Evolutionary conservation across 2,329 filamentous ascomycete genomes (phyloP).

Genomic region (Tolypocladium sp.): DNA sequence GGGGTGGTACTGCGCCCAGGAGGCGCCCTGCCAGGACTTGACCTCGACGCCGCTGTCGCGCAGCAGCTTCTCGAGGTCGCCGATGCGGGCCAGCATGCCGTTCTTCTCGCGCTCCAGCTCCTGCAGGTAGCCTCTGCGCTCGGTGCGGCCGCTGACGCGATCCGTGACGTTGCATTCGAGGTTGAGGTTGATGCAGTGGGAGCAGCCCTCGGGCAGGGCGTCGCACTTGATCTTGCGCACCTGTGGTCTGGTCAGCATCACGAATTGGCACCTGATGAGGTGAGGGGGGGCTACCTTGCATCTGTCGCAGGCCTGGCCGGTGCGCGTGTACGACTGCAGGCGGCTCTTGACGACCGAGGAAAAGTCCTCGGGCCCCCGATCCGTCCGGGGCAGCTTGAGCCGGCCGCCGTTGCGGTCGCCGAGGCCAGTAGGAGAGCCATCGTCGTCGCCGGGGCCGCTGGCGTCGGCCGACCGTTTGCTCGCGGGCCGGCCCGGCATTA

Average conservation of each 20-base stretch:
- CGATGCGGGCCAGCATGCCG: constrained; percentile 57
- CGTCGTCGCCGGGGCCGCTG: constrained; percentile 21
- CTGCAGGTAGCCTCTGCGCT: constrained; percentile 69
- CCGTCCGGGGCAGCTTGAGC: constrained; percentile 39
- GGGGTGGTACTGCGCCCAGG: constrained; percentile 18
- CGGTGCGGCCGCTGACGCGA: constrained; percentile 73
- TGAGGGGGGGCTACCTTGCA: constrained; percentile 56
- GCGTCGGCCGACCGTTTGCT: constrained; percentile 29
- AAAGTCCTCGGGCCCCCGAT: constrained; percentile 40
- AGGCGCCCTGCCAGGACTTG: constrained; percentile 33
- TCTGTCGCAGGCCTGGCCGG: constrained; percentile 79
- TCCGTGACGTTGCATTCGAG: constrained; percentile 79
- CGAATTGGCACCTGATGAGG: neutral
- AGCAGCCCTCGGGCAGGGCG: constrained; percentile 69
- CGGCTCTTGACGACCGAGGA: constrained; percentile 47
- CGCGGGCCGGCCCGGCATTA: constrained; percentile 8
- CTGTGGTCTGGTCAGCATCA: constrained; percentile 26
- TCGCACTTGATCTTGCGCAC: constrained; percentile 85
- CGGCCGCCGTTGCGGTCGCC: constrained; percentile 18
- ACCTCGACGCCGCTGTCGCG: constrained; percentile 52
- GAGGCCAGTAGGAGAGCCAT: constrained; percentile 10
- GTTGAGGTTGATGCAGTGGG: constrained; percentile 67
- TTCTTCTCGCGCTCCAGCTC: constrained; percentile 64
- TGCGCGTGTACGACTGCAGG: constrained; percentile 48
- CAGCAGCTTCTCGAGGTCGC: constrained; percentile 59